Evolutionary conservation across 352 stramenopile genomes (phyloP).

Genomic region (Phytophthora cajani): DNA sequence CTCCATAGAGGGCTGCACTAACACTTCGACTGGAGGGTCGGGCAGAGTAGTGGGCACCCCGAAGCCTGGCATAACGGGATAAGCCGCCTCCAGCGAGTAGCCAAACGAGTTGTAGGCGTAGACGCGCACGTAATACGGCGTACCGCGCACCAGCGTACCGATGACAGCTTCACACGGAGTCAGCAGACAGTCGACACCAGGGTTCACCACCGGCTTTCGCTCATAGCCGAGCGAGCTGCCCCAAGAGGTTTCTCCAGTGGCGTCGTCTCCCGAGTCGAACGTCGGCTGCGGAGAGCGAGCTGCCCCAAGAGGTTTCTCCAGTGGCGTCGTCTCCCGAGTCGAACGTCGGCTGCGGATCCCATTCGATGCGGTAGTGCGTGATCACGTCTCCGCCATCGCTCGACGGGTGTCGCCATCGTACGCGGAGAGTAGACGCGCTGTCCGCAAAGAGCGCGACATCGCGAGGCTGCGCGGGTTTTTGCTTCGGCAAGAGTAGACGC

Average conservation of each 20-base stretch:
- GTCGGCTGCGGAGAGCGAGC: slow-evolving; percentile 63
- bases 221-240: slow-evolving; percentile 84
- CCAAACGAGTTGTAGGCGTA: slow-evolving; percentile 94
- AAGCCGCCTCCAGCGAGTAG: slow-evolving; percentile 77
- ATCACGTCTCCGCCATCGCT: slow-evolving; percentile 93
- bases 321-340: slow-evolving; percentile 52
- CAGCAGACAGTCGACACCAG: slow-evolving; percentile 78
- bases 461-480: slow-evolving; percentile 86
- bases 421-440: slow-evolving; percentile 72
- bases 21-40: slow-evolving; percentile 59
- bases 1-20: slow-evolving; percentile 36
- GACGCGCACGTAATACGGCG: slow-evolving; percentile 90
- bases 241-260: slow-evolving; percentile 37
- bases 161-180: slow-evolving; percentile 88
- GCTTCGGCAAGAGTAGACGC: slow-evolving; percentile 85
- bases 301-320: slow-evolving; percentile 47
- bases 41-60: slow-evolving; percentile 84
- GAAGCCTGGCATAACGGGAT: slow-evolving; percentile 68
- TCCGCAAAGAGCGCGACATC: slow-evolving; percentile 81
- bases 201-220: slow-evolving; percentile 70
- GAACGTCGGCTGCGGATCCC: slow-evolving; percentile 91
- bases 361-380: slow-evolving; percentile 96
- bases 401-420: slow-evolving; percentile 90
- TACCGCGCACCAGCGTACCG: slow-evolving; percentile 72
- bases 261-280: slow-evolving; percentile 80